Evolutionary conservation across 176 grass and related monocot species (phyloP).

Genomic region (Musa beccarii): DNA sequence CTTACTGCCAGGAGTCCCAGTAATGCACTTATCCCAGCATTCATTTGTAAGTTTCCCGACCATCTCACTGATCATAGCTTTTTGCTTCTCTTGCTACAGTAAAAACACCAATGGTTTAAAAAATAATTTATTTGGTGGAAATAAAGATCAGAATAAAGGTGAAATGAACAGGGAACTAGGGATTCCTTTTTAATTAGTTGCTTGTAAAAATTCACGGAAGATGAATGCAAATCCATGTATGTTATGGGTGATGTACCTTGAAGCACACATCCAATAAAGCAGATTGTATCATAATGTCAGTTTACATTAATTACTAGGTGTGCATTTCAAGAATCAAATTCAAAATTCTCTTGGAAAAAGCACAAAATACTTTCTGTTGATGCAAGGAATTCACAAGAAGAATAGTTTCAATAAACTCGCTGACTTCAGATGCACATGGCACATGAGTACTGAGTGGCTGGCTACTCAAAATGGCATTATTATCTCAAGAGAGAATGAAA

Average conservation of each 20-base stretch:
- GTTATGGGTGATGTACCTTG: no score
- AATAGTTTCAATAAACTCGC: no score
- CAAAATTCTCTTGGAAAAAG: background rate
- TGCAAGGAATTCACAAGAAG: no score
- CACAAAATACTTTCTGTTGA: no score
- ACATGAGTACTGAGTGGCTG: background rate
- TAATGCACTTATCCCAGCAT: slow-evolving; percentile 89
- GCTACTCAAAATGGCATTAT: background rate
- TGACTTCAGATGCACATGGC: background rate
- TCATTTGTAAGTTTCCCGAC: slow-evolving; percentile 53
- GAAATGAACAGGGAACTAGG: background rate
- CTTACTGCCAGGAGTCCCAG: slow-evolving; percentile 56
- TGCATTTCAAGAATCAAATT: background rate
- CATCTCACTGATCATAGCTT: slow-evolving; percentile 53
- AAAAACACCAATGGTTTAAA: background rate
- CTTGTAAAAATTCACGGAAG: background rate
- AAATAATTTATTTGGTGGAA: background rate
- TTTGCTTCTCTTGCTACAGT: slow-evolving; percentile 54
- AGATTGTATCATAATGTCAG: no score
- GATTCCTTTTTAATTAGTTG: background rate
- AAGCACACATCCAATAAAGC: no score
- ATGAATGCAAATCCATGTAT: background rate
- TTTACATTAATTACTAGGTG: no score
- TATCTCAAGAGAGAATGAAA: no score
- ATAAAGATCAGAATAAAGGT: background rate